Evolutionary conservation across 345 rosid genomes (phyloP).

Genomic region (Eucalyptus pauciflora): DNA sequence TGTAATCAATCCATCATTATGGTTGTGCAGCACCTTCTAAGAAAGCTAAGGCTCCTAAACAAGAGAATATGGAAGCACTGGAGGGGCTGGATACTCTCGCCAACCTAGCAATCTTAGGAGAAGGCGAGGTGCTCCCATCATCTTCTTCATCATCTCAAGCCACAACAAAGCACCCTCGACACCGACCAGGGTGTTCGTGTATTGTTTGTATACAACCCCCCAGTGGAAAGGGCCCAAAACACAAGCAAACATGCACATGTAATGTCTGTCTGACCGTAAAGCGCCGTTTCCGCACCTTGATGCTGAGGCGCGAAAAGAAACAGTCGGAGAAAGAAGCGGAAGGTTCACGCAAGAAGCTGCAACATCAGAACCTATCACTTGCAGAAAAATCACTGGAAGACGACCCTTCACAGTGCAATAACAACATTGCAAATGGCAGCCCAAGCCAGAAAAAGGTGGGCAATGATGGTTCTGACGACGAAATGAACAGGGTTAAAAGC

Average conservation of each 20-base stretch:
- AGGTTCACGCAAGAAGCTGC: constrained; percentile 28
- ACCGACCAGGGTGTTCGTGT: constrained; percentile 86
- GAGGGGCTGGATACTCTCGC: constrained; percentile 64
- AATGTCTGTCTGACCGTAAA: constrained; percentile 61
- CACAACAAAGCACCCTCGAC: constrained; percentile 90
- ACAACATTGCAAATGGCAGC: constrained; percentile 27
- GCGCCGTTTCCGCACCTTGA: constrained; percentile 67
- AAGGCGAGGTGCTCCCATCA: constrained; percentile 30
- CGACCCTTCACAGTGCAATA: constrained; percentile 21
- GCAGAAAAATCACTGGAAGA: constrained; percentile 31
- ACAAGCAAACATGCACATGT: constrained; percentile 70
- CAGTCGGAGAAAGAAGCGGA: constrained; percentile 51
- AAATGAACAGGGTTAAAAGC: constrained; percentile 30
- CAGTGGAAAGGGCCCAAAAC: constrained; percentile 84
- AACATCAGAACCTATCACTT: constrained; percentile 4
- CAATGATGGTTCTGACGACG: constrained; percentile 31
- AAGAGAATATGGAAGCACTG: constrained; percentile 33
- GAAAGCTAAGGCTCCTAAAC: constrained; percentile 42
- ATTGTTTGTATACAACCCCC: constrained; percentile 95
- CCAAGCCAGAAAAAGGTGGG: constrained; percentile 22
- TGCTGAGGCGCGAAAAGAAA: constrained; percentile 65
- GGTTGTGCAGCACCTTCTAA: constrained; percentile 25
- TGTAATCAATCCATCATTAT: background rate
- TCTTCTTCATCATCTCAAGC: constrained; percentile 49
- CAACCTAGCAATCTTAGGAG: constrained; percentile 56